These are phyloP conservation scores for Ophiosphaerella korrae DNA, from an alignment of 2,329 filamentous ascomycete species.

Conservation along the genomic window DNA sequence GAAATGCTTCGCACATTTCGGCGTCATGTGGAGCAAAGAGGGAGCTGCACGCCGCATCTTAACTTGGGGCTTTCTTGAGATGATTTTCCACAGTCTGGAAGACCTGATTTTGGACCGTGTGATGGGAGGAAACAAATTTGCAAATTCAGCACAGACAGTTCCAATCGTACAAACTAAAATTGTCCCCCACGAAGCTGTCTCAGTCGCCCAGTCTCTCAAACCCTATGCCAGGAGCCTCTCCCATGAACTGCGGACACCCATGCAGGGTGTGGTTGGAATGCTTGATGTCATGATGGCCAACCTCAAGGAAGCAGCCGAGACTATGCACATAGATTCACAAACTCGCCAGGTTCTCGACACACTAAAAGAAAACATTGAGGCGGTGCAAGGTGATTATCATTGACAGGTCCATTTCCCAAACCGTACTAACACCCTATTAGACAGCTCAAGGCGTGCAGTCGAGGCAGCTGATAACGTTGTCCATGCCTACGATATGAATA, in stretches of 20 bases:
- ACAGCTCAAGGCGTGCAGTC: slow-evolving; percentile 72
- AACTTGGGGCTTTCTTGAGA: slow-evolving; percentile 70
- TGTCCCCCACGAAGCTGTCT: slow-evolving; percentile 61
- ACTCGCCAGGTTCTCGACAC: slow-evolving; percentile 63
- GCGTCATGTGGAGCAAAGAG: slow-evolving; percentile 71
- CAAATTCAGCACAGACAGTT: slow-evolving; percentile 30
- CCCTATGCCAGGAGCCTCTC: slow-evolving; percentile 75
- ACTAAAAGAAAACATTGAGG: slow-evolving; percentile 71
- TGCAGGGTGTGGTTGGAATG: slow-evolving; percentile 79
- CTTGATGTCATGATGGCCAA: slow-evolving; percentile 77
- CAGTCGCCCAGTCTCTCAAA: slow-evolving; percentile 68
- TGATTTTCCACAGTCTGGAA: slow-evolving; percentile 71
- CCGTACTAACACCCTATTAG: slow-evolving; percentile 44
- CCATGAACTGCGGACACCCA: slow-evolving; percentile 73
- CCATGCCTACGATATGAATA: slow-evolving; percentile 75
- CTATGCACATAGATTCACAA: slow-evolving; percentile 57
- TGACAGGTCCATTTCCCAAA: too few species aligned
- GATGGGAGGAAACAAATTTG: slow-evolving; percentile 57
- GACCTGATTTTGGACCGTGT: slow-evolving; percentile 67
- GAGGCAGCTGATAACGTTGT: slow-evolving; percentile 78
- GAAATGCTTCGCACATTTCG: slow-evolving; percentile 72
- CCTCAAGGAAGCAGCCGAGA: slow-evolving; percentile 68
- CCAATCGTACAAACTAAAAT: slow-evolving; percentile 46
- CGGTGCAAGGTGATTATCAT: slow-evolving; percentile 65
- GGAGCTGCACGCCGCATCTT: slow-evolving; percentile 62